Evolutionary conservation across 768 basidiomycete species (phyloP), one percentile per base, ranked within the genome.

Genomic region (Suillus occidentalis): DNA sequence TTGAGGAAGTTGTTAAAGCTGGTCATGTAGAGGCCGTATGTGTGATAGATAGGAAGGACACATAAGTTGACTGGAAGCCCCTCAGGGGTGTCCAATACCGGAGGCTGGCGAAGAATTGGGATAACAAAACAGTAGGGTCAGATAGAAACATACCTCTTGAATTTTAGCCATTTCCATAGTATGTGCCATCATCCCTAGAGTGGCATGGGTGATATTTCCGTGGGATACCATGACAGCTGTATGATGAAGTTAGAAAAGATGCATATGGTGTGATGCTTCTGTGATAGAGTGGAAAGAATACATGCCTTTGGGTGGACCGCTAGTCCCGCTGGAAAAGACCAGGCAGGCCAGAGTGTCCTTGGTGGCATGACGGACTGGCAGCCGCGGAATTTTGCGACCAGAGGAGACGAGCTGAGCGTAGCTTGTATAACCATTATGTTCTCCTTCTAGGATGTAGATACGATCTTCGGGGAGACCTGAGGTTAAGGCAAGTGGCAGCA

Each of bases 31-130:
- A 88, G 73, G n/a, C 78, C 89, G 68, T 84, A 88, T 1, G 82
- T 75, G 66, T 91, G 89, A 67, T 89, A 84, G 31, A 89, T 72
- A 0, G 89, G 89, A 5, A 90, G 76, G 66, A 85, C 84, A 0
- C 79, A 84, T 34, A 90, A 78, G 1, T 67, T 64, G 3, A 84
- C 70, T 0, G 82, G 81, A 6, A 82, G 69, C 22, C 77, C 79
- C 61, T 81, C 79, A 10, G 80, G 81, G 9, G 75, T 80, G 4
- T 65, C 57, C 1, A 74, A 75, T 4, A 71, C 69, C 39, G 78
- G 77, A 6, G 80, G 77, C 81, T 83, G 49, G 37, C 6, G 12
- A 40, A 9, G 22, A 18, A 4, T 22, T 36, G 31, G n/a, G 16
- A 61, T 7, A 28, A 5, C 10, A 28, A 16, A 2, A 25, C 59